Percentiles rank a stretch among this genome's conserved stretches.
phyloP scores from a whole-genome alignment of 371 early-diverging fungal genomes.

The Batrachochytrium dendrobatidis region DNA sequence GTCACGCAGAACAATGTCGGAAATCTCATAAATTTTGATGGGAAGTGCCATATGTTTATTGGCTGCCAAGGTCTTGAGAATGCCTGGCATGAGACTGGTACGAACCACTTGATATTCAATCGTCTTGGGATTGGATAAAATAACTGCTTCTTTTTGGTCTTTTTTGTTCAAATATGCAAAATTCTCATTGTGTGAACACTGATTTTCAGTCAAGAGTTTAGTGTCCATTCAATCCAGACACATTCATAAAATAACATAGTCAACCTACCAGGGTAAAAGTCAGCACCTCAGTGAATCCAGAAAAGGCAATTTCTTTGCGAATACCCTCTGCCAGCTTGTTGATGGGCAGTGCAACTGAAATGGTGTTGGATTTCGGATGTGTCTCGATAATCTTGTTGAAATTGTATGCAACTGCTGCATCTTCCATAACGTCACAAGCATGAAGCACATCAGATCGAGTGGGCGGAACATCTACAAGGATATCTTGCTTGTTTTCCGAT shows the following conservation, averaged over 20 bases:
- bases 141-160: conserved; percentile 72
- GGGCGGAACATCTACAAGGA: conserved; percentile 70
- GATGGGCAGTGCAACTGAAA: conserved; percentile 83
- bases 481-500: conserved; percentile 45
- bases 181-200: conserved; percentile 96
- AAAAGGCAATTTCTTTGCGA: conserved; percentile 83
- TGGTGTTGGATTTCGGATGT: conserved; percentile 73
- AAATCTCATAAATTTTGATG: conserved; percentile 94
- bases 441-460: conserved; percentile 97
- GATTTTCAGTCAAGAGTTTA: not conserved
- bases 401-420: conserved; percentile 98
- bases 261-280: conserved; percentile 81
- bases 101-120: conserved; percentile 90
- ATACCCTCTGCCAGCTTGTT: conserved; percentile 92
- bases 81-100: conserved; percentile 88
- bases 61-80: conserved; percentile 89
- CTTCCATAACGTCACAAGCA: conserved; percentile 98
- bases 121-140: conserved; percentile 94
- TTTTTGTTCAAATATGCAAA: conserved; percentile 82
- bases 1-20: conserved; percentile 86
- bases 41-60: conserved; percentile 94
- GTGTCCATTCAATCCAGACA: not conserved
- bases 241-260: not conserved
- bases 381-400: conserved; percentile 90
- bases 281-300: conserved; percentile 95